Base-by-base conservation (phyloP, 495 filamentous ascomycete genomes). In the Penicillium paxilli region DNA sequence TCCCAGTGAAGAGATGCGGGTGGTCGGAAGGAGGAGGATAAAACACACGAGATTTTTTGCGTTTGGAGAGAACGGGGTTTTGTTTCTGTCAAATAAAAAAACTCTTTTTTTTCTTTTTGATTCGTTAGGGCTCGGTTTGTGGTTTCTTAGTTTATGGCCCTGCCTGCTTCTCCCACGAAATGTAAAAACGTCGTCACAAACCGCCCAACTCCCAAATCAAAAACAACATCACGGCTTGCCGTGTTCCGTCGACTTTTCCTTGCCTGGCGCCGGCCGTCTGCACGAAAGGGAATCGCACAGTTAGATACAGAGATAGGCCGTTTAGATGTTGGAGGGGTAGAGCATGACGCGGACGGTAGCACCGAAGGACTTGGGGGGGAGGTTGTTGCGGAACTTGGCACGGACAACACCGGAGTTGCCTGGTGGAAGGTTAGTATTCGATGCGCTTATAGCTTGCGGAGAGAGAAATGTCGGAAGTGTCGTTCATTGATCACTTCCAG, bases 321-420 rank as follows among this genome's bases (percentile, higher is more conserved):
- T 73, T 72, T 75, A 73, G 68, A 77, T 74, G 71, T 71, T 74
- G 69, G 75, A 97, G 78, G 94, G 94, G 83, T 98, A 98, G 74
- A 98, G 85, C 94, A 98, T 98, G 75, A 98, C 86, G 74, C 95
- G 85, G 77, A 98, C 88, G 64, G 91, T 90, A 65, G 92, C 94
- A 75, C 95, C 94, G 82, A 98, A 96, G 70, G 90, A 89, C 80
- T 89, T 91, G 55, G 94, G 83, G 63, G 95, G 94, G 64, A 98
- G 90, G 75, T 96, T 96, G 78, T 82, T 79, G 73, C 87, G 83
- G 86, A 98, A 98, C 78, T 95, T 90, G 70, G 93, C 92, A 71
- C 93, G 86, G 65, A 98, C 94, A 67, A 96, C 88, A 67, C 94
- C 94, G 59, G 89, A 94, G 85, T 96, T 98, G 71, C 93, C 90